phyloP scores from a whole-genome alignment of 129 eudicot species.

The Lonicera japonica region DNA sequence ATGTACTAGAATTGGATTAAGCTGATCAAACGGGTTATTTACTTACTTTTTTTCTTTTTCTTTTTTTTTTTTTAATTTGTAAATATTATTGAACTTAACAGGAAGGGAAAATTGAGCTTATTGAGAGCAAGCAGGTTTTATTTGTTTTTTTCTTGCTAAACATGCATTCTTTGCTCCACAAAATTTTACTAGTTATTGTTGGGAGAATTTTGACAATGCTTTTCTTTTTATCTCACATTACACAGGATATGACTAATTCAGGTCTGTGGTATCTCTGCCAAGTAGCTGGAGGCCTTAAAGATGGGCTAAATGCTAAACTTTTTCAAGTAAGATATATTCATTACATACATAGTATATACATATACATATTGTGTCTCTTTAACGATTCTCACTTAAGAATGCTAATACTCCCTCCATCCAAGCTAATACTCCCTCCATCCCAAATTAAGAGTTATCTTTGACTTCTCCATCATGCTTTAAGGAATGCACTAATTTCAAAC shows the following conservation, averaged over 20 bases:
- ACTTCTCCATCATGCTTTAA: neutral
- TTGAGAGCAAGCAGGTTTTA: constrained; percentile 79
- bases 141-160: neutral
- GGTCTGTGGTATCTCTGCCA: constrained; percentile 82
- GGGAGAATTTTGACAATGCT: neutral
- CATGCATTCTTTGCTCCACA: neutral
- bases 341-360: neutral
- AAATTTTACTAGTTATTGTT: no score
- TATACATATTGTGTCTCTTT: neutral
- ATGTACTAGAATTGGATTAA: constrained; percentile 1
- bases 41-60: neutral
- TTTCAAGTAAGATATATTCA: constrained; percentile 39
- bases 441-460: no score
- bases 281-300: constrained; percentile 67
- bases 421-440: no score
- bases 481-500: neutral
- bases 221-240: neutral
- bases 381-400: neutral
- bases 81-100: constrained; percentile 22
- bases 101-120: constrained; percentile 91
- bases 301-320: constrained; percentile 48
- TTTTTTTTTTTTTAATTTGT: no score
- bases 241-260: constrained; percentile 72
- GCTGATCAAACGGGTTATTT: constrained; percentile 4
- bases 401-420: no score